Conservation (phyloP, 768 basidiomycete genomes). For the Lenzites betulinus region DNA sequence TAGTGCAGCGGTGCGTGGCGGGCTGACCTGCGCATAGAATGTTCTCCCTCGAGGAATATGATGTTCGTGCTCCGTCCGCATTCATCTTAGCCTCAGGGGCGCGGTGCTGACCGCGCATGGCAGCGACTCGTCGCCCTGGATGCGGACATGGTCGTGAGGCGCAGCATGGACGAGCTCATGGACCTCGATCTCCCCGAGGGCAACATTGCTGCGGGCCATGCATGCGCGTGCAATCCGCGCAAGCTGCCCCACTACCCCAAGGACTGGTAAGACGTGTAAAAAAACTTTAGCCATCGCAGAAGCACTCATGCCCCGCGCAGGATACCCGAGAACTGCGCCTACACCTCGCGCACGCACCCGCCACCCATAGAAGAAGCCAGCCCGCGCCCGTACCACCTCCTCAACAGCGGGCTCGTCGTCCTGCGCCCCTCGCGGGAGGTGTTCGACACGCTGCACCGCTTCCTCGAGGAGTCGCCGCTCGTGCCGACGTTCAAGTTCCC, state of each 20-base stretch:
- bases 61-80: conserved; percentile 41
- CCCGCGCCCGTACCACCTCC: conserved; percentile 76
- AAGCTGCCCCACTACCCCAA: conserved; percentile 81
- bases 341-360: conserved; percentile 54
- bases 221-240: conserved; percentile 93
- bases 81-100: neutral
- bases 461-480: conserved; percentile 56
- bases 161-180: conserved; percentile 81
- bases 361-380: conserved; percentile 42
- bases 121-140: conserved; percentile 83
- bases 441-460: conserved; percentile 53
- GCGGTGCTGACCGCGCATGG: conserved; percentile 2
- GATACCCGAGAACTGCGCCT: conserved; percentile 91
- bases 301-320: conserved; percentile 43
- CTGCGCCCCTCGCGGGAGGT: conserved; percentile 70
- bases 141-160: conserved; percentile 82
- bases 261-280: conserved; percentile 63
- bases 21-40: conserved; percentile 37
- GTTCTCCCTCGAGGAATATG: conserved; percentile 69
- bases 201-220: conserved; percentile 87
- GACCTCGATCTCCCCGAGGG: conserved; percentile 55
- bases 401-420: conserved; percentile 91
- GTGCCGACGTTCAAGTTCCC: conserved; percentile 70
- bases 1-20: neutral
- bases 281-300: neutral